These are phyloP conservation scores for Macrophomina phaseolina DNA, from an alignment of 2,329 filamentous ascomycete genomes.

Conservation along the genomic window DNA sequence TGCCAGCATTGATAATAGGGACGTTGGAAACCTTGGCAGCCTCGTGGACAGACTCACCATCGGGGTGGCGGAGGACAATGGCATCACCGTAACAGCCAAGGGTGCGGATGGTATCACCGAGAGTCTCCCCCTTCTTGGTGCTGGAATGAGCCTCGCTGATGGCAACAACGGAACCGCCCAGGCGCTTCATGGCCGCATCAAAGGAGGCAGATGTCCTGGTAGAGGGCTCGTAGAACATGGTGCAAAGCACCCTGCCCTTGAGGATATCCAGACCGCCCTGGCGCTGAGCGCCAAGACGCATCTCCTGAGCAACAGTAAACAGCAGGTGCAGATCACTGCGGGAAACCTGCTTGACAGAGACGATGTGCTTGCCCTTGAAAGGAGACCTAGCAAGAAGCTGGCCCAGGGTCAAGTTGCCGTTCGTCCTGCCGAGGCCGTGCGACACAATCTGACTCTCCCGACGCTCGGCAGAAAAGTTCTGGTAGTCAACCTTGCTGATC, in stretches of 20 bases:
- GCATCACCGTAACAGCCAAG: slow-evolving; percentile 94
- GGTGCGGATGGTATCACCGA: slow-evolving; percentile 92
- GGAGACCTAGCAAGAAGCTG: slow-evolving; percentile 78
- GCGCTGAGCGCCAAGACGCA: slow-evolving; percentile 92
- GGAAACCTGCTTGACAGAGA: slow-evolving; percentile 90
- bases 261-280: slow-evolving; percentile 88
- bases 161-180: slow-evolving; percentile 84
- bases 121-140: slow-evolving; percentile 89
- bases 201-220: slow-evolving; percentile 95
- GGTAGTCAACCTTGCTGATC: slow-evolving; percentile 83
- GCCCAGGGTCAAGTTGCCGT: slow-evolving; percentile 63
- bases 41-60: slow-evolving; percentile 77
- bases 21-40: slow-evolving; percentile 88
- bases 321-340: slow-evolving; percentile 88
- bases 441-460: slow-evolving; percentile 32
- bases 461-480: slow-evolving; percentile 68
- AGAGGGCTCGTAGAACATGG: slow-evolving; percentile 97
- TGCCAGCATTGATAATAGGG: slow-evolving; percentile 95
- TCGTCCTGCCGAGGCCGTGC: slow-evolving; percentile 61
- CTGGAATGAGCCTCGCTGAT: slow-evolving; percentile 85
- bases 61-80: slow-evolving; percentile 92
- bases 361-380: slow-evolving; percentile 88
- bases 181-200: slow-evolving; percentile 96
- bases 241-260: slow-evolving; percentile 83
- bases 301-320: slow-evolving; percentile 96